Evolutionary conservation across 2,329 filamentous ascomycete species (phyloP).

Genomic region (Colletotrichum sublineola): DNA sequence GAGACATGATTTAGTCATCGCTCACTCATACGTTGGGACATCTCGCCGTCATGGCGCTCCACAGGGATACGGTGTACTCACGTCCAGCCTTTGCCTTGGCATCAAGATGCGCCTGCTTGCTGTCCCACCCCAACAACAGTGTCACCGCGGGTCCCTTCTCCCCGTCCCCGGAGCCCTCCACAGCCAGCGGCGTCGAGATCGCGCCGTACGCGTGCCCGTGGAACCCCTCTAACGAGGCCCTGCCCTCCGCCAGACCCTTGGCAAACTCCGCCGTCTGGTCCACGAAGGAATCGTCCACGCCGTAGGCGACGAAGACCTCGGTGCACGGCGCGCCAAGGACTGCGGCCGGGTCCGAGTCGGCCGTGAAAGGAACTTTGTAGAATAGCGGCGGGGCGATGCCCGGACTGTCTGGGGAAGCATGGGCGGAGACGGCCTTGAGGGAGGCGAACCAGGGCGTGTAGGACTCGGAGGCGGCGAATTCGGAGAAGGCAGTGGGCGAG

Average conservation of each 20-base stretch:
- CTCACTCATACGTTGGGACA: too few species aligned
- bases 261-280: conserved; percentile 46
- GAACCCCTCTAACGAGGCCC: conserved; percentile 48
- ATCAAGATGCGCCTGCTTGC: conserved; percentile 53
- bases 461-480: conserved; percentile 57
- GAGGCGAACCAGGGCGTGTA: conserved; percentile 57
- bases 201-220: conserved; percentile 52
- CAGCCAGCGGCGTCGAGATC: conserved; percentile 48
- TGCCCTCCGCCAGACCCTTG: conserved; percentile 46
- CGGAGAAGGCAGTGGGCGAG: conserved; percentile 50
- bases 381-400: conserved; percentile 43
- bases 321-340: conserved; percentile 54
- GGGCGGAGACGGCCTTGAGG: conserved; percentile 49
- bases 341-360: conserved; percentile 42
- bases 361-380: conserved; percentile 41
- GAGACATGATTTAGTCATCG: not conserved
- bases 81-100: conserved; percentile 46
- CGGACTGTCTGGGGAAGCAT: conserved; percentile 1
- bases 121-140: conserved; percentile 57
- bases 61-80: conserved; percentile 33
- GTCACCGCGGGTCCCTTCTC: conserved; percentile 49
- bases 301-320: conserved; percentile 55
- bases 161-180: conserved; percentile 44
- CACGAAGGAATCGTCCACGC: conserved; percentile 46
- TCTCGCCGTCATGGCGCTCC: not conserved